Evolutionary conservation across 1,284 basidiomycete species (phyloP).

Genomic region (Cutaneotrichosporon arboriforme): DNA sequence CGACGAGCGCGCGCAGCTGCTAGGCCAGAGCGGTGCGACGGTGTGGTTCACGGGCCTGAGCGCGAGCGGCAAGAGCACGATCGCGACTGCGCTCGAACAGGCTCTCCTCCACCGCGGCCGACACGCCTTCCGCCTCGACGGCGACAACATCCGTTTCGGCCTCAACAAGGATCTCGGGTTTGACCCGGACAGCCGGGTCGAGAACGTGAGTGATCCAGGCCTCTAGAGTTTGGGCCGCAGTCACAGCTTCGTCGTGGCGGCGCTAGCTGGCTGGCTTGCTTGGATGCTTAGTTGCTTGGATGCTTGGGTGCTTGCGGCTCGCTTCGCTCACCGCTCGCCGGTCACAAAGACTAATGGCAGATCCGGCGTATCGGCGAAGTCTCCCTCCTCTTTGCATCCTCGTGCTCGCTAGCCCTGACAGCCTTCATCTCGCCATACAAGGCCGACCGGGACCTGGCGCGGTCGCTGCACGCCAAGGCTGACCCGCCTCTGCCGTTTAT

Average conservation of each 20-base stretch:
- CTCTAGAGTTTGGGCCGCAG: too few relatives aligned
- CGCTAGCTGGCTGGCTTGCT: too few relatives aligned
- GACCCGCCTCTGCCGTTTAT: constrained; percentile 65
- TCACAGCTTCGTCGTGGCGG: too few relatives aligned
- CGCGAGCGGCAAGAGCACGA: constrained; percentile 90
- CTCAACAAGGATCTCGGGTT: constrained; percentile 98
- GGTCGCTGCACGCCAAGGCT: constrained; percentile 70
- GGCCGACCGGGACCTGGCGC: constrained; percentile 76
- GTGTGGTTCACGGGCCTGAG: constrained; percentile 94
- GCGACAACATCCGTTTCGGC: constrained; percentile 95
- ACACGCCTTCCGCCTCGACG: constrained; percentile 88
- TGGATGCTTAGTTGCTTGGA: background rate
- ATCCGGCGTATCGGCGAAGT: constrained; percentile 98
- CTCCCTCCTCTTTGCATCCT: constrained; percentile 86
- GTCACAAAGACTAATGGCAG: constrained; percentile 11
- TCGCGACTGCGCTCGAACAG: constrained; percentile 95
- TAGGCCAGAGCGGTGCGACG: constrained; percentile 77
- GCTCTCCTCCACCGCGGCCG: constrained; percentile 81
- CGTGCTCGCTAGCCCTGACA: constrained; percentile 78
- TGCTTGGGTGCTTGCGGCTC: background rate
- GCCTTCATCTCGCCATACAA: constrained; percentile 99
- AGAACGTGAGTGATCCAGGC: constrained; percentile 72
- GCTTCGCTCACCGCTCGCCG: background rate
- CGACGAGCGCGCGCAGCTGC: constrained; percentile 61
- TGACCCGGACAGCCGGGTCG: constrained; percentile 86